Base-by-base conservation (phyloP, 2,329 filamentous ascomycete genomes). In the Neophaeococcomyces aloes region DNA sequence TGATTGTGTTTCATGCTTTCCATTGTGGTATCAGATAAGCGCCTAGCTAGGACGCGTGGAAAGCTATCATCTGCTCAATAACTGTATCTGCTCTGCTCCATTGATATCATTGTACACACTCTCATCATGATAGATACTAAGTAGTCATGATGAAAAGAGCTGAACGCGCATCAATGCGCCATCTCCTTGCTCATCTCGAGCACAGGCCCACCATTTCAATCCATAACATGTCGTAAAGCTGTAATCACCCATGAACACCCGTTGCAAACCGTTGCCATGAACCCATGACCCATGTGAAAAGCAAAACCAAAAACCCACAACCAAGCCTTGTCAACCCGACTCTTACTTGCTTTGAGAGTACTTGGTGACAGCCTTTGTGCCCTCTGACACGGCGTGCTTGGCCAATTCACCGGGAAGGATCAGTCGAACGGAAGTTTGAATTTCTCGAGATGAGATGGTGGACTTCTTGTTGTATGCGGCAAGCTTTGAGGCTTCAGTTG, bases 381-480 rank as follows among this genome's bases (percentile, higher is more conserved):
- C 91, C 75, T 98, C 91, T 60, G 91, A 98, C 38, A 98, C 91
- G 58, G 91, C 91, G 73, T 98, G 91, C 83, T 98, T 98, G 68
- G 91, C 91, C 59, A 98, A 79, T 75, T 98, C 91, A 74, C 91
- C 91, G 36, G 91, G 91, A 43, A 98, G 83, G 71, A 98, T 98
- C 51, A 98, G 81, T 57, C 91, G 84, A 59, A 98, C 91, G 58
- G 91, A 95, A 59, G 91, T 98, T 79, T 98, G 91, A 65, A 98
- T 98, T 75, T 98, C 91, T 64, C 91, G 84, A 57, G 91, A 96
- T 43, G 89, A 96, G 72, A 98, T 98, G 66, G 91, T 98, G 40
- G 89, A 96, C 79, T 98, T 98, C 84, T 96, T 98, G 83, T 98
- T 98, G 79, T 98, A 98, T 53, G 91, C 91, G 58, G 91, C 91